Base-by-base conservation (phyloP, 2,329 filamentous ascomycete genomes). In the Cordyceps farinosa region DNA sequence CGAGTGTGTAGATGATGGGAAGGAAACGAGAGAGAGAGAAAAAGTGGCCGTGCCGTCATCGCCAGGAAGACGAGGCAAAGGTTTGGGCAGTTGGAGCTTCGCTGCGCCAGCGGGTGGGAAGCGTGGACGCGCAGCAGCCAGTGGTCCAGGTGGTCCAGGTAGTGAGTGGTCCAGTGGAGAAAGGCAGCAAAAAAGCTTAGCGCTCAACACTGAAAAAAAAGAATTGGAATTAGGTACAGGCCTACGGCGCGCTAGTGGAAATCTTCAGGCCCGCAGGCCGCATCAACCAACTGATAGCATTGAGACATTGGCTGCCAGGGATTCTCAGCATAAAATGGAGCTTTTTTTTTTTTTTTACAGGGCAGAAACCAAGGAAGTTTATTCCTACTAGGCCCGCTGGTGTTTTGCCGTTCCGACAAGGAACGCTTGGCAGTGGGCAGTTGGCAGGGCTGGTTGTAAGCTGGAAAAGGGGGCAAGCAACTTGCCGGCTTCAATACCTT, bases 301-400 rank as follows among this genome's bases (percentile, higher is more conserved):
- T 48, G 56, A 48, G 56, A 50, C 56, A 50, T 40, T 54, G 22
- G 22, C 22, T 29, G 50, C 50, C 32, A 10, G 34, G 50, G 50
- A 53, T 15, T 30, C 29, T 45, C 4, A n/a, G n/a, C 15, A 27
- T n/a, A 29, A 22, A 22, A 36, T 47, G 55, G 44, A 38, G 55
- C 7, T 32, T 29, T 5, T 38, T 47, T 17, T 10, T 11, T 11
- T 29, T 45, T 44, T 32, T 38, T 29, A 13, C 56, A 59, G 45
- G 34, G 45, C 45, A 30, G 7, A 40, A 59, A 59, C 5, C 56
- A 59, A 59, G 56, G 56, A 50, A 59, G 56, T 15, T 50, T 22
- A 17, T 40, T 22, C 22, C 22, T 5, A 50, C 30, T 47, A 57
- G 42, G 34, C 30, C 38, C n/a, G 15, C 15, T 54, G 27, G 34